phyloP scores from a whole-genome alignment of 2,329 filamentous ascomycete species.

The Cytospora leucostoma region DNA sequence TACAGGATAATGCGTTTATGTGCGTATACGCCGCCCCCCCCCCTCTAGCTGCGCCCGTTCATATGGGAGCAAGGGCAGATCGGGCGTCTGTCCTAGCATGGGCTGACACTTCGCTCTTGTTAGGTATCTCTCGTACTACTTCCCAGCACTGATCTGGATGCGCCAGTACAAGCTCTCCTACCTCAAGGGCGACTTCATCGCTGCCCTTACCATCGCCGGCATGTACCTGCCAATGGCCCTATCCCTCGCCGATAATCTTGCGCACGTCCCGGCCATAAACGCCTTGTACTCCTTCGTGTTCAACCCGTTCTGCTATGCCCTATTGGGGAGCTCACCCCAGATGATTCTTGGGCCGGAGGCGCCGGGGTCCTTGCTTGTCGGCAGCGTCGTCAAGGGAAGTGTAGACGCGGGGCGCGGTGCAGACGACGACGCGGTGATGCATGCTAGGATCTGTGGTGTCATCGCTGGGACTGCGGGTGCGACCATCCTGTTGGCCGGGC shows the following conservation, averaged over 20 bases:
- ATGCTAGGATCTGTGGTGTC: constrained; percentile 83
- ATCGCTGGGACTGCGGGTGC: constrained; percentile 85
- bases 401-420: constrained; percentile 67
- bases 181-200: constrained; percentile 81
- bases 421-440: constrained; percentile 65
- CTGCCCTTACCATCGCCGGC: constrained; percentile 93
- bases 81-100: neutral
- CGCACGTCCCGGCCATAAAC: constrained; percentile 89
- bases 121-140: constrained; percentile 89
- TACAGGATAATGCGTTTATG: constrained; percentile 75
- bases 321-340: constrained; percentile 87
- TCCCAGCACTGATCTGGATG: constrained; percentile 90
- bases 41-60: constrained; percentile 8
- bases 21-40: constrained; percentile 42
- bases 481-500: constrained; percentile 83
- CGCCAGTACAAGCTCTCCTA: constrained; percentile 81
- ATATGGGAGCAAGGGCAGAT: neutral
- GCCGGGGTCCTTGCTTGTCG: constrained; percentile 86
- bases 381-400: constrained; percentile 78
- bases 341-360: constrained; percentile 96
- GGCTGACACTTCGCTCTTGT: constrained; percentile 22
- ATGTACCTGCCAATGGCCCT: constrained; percentile 98
- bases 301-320: constrained; percentile 85
- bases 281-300: constrained; percentile 94
- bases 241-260: constrained; percentile 88